phyloP scores from a whole-genome alignment of 2,329 filamentous ascomycete species.

The Apiospora malaysiana region DNA sequence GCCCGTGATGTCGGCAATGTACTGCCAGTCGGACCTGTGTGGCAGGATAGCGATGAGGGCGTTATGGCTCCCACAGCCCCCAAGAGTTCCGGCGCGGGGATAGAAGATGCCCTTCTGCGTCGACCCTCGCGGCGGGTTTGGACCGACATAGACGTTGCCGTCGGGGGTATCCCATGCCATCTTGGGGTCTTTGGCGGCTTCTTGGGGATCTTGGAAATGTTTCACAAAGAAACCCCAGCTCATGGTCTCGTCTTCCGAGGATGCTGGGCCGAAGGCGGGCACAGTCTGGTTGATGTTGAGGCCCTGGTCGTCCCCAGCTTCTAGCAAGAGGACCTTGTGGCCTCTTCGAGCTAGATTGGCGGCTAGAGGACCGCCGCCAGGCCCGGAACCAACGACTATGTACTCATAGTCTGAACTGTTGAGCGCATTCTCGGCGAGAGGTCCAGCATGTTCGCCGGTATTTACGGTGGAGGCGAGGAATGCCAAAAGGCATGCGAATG shows the following conservation, averaged over 20 bases:
- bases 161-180: slow-evolving; percentile 52
- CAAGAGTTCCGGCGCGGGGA: slow-evolving; percentile 51
- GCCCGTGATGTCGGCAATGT: slow-evolving; percentile 19
- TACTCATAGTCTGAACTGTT: slow-evolving; percentile 56
- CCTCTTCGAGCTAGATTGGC: slow-evolving; percentile 65
- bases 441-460: too few relatives aligned
- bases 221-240: slow-evolving; percentile 62
- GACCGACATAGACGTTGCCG: slow-evolving; percentile 43
- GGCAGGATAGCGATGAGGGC: slow-evolving; percentile 64
- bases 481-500: too few relatives aligned
- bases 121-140: slow-evolving; percentile 44
- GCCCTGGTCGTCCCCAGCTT: slow-evolving; percentile 63
- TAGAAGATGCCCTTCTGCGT: slow-evolving; percentile 51
- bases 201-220: slow-evolving; percentile 56
- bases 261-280: slow-evolving; percentile 50
- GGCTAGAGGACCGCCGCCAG: slow-evolving; percentile 64
- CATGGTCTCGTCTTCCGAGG: slow-evolving; percentile 48
- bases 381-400: slow-evolving; percentile 65
- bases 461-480: too few relatives aligned
- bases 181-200: slow-evolving; percentile 55
- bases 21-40: slow-evolving; percentile 61
- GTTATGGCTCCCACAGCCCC: slow-evolving; percentile 62
- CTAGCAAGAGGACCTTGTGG: slow-evolving; percentile 64
- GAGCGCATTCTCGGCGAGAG: too few relatives aligned
- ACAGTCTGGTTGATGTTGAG: slow-evolving; percentile 54